Evolutionary conservation across 2,329 filamentous ascomycete species (phyloP), one percentile per base, ranked within the genome.

Genomic region (Cytospora leucostoma): DNA sequence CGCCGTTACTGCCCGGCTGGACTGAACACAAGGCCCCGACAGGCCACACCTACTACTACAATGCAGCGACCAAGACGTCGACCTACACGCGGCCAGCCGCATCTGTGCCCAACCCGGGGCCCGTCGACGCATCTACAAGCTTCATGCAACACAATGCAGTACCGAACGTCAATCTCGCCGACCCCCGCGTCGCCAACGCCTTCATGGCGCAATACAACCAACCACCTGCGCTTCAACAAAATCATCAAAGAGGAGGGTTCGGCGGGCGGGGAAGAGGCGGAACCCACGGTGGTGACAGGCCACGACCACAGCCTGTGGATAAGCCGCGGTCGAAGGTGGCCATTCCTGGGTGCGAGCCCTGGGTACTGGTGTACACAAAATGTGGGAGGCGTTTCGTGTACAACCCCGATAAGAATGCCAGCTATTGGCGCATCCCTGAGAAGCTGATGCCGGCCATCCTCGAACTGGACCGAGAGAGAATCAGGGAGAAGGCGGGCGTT

Each of bases 381-480:
- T 87, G 94, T 66, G 91, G 92, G 27, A 84, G 95, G 63, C 85
- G 93, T 59, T 99, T 99, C 72, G 93, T 93, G 2, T 91, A 96
- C 78, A 97, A 99, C 69, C 85, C 88, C 0, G 84, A 84, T 60
- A 97, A 94, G 68, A 91, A 94, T 44, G 84, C 93, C 68, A 98
- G 93, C 75, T 93, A 93, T 75, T 99, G 96, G 95, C 92, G 92
- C 71, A 95, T 97, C 70, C 95, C 95, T 0, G 86, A 92, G 61
- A 89, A 95, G 73, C 82, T 99, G 40, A 88, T 93, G 83, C 88
- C 89, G 65, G 92, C 87, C 15, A 91, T 95, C 60, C 69, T 88
- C 57, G 83, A 87, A 67, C 79, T 92, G 61, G 92, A 97, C 74
- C 86, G 89, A 73, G 87, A 88, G 68, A 84, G 86, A 64, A 88